Conservation (phyloP, 768 basidiomycete genomes). For the Boletus sp. region DNA sequence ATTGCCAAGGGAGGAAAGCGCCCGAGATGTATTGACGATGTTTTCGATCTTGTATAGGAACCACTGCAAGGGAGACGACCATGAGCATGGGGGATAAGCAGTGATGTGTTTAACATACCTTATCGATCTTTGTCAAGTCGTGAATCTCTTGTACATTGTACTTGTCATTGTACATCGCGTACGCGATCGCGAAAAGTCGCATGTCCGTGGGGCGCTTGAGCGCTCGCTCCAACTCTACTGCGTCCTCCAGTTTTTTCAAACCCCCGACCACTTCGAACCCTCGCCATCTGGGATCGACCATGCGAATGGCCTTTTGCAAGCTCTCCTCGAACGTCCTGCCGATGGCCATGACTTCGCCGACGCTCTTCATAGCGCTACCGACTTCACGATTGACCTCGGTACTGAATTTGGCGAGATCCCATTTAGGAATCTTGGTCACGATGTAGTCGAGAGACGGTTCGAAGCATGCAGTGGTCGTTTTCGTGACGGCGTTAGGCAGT, state of each 20-base stretch:
- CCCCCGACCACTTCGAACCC: conserved; percentile 96
- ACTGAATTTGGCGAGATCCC: conserved; percentile 98
- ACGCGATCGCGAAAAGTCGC: conserved; percentile 94
- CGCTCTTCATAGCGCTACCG: conserved; percentile 98
- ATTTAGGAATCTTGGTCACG: conserved; percentile 99
- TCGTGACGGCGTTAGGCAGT: conserved; percentile 97
- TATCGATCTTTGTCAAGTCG: conserved; percentile 97
- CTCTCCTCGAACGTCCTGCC: conserved; percentile 99
- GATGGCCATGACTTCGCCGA: conserved; percentile 99
- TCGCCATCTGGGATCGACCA: conserved; percentile 94
- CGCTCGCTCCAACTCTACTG: conserved; percentile 63
- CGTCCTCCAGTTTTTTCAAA: conserved; percentile 79
- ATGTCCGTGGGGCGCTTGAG: conserved; percentile 88
- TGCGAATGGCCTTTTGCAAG: conserved; percentile 96
- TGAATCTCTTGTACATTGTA: conserved; percentile 90
- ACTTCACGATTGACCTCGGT: conserved; percentile 91
- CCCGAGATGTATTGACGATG: conserved; percentile 85
- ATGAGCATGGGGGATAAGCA: background rate
- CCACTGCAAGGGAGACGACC: conserved; percentile 58
- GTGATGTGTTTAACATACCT: conserved; percentile 42
- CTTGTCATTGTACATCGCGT: conserved; percentile 93
- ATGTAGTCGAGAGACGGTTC: conserved; percentile 99
- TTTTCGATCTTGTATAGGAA: conserved; percentile 99
- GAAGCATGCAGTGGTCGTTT: conserved; percentile 98
- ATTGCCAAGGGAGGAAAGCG: conserved; percentile 66